Evolutionary conservation across 2,329 filamentous ascomycete genomes (phyloP).

Genomic region (Fusarium lyarnte): DNA sequence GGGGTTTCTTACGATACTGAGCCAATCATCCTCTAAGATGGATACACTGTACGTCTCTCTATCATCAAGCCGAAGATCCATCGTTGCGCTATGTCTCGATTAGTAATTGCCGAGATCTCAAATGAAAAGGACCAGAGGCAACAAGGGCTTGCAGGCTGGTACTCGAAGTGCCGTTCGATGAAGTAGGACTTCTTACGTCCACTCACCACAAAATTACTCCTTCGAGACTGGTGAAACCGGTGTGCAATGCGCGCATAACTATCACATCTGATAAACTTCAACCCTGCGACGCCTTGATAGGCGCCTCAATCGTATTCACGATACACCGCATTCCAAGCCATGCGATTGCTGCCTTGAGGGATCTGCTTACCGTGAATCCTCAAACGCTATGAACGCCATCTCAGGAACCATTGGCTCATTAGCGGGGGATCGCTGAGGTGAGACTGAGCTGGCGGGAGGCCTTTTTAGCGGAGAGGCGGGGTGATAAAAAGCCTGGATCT

Average conservation of each 20-base stretch:
- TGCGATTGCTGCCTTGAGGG: slow-evolving; percentile 9
- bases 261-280: background rate
- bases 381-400: background rate
- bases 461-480: background rate
- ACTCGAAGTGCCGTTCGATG: background rate
- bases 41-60: too few relatives aligned
- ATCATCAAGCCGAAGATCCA: too few relatives aligned
- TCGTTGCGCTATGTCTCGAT: background rate
- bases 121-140: background rate
- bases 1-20: too few relatives aligned
- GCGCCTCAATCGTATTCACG: background rate
- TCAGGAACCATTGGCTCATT: background rate
- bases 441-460: slow-evolving; percentile 19
- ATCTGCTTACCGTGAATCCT: background rate
- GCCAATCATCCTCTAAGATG: background rate
- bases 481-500: background rate
- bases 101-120: background rate
- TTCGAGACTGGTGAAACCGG: background rate
- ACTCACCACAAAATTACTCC: background rate
- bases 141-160: background rate
- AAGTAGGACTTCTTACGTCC: background rate
- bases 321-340: background rate
- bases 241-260: background rate
- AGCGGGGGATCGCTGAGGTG: slow-evolving; percentile 10
- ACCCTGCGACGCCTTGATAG: background rate